Evolutionary conservation across 306 rosid species (phyloP).

Genomic region (Coriaria nepalensis): DNA sequence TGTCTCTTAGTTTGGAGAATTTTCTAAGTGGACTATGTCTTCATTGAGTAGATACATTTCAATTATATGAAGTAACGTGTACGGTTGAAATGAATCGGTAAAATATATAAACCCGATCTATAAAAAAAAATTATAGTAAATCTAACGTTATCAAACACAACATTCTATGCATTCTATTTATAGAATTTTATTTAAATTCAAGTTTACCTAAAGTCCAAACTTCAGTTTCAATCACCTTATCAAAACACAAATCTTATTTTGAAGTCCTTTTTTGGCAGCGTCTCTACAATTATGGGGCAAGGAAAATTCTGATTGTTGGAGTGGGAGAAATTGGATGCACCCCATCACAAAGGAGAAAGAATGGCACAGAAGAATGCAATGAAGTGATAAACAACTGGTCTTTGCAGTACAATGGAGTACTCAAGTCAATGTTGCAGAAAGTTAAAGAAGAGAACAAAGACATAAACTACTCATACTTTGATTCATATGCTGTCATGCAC

Average conservation of each 20-base stretch:
- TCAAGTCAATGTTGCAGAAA: conserved; percentile 31
- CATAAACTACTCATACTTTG: conserved; percentile 45
- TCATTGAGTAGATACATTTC: too few species aligned
- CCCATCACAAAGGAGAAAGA: conserved; percentile 38
- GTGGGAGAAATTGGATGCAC: conserved; percentile 56
- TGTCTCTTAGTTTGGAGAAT: too few species aligned
- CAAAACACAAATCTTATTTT: neutral
- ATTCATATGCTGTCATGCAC: conserved; percentile 29
- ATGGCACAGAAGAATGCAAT: conserved; percentile 27
- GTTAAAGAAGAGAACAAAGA: conserved; percentile 27
- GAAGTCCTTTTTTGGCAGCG: conserved; percentile 23
- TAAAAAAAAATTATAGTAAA: too few species aligned
- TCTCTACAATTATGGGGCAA: conserved; percentile 41
- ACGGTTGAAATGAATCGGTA: too few species aligned
- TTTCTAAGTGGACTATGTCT: too few species aligned
- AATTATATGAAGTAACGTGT: too few species aligned
- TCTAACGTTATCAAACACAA: too few species aligned
- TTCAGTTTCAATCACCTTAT: too few species aligned
- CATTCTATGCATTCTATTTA: too few species aligned
- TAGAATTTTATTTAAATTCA: too few species aligned
- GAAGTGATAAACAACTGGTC: conserved; percentile 31
- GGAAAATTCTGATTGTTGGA: conserved; percentile 50
- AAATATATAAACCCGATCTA: too few species aligned
- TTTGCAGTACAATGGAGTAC: conserved; percentile 25
- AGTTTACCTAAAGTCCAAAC: too few species aligned